These are phyloP conservation scores for Aspergillus leporis DNA, from an alignment of 495 filamentous ascomycete species.

Conservation along the genomic window DNA sequence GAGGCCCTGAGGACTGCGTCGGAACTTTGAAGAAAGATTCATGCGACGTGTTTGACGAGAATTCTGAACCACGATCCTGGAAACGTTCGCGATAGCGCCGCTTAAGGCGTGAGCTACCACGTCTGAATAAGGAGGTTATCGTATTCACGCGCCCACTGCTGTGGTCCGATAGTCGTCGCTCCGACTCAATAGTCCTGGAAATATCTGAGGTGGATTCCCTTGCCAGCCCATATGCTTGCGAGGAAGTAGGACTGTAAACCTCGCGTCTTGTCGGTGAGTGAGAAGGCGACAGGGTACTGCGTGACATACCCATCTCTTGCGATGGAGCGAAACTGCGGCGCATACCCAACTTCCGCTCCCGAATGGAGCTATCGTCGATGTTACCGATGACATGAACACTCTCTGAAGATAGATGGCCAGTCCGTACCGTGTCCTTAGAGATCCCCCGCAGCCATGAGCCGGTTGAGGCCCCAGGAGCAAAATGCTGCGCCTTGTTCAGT, in stretches of 20 bases:
- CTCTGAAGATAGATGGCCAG: slow-evolving; percentile 32
- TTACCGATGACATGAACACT: slow-evolving; percentile 38
- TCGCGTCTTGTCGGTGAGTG: slow-evolving; percentile 55
- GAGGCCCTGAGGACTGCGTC: slow-evolving; percentile 38
- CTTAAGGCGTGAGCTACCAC: slow-evolving; percentile 59
- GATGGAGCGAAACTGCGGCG: slow-evolving; percentile 43
- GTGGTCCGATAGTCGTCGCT: slow-evolving; percentile 50
- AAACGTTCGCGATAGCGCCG: slow-evolving; percentile 59
- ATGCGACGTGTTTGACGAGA: slow-evolving; percentile 84
- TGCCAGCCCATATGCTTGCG: slow-evolving; percentile 53
- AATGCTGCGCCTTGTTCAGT: slow-evolving; percentile 11
- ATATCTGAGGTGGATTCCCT: slow-evolving; percentile 48
- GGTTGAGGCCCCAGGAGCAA: slow-evolving; percentile 16
- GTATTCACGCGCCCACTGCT: slow-evolving; percentile 43
- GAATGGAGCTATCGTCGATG: slow-evolving; percentile 42
- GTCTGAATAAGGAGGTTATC: slow-evolving; percentile 74
- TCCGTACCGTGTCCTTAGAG: slow-evolving; percentile 30
- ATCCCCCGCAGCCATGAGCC: slow-evolving; percentile 37
- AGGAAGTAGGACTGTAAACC: slow-evolving; percentile 52
- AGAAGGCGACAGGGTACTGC: slow-evolving; percentile 57
- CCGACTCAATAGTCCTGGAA: slow-evolving; percentile 37
- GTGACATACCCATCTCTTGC: slow-evolving; percentile 50
- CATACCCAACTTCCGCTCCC: slow-evolving; percentile 30
- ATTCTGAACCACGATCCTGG: slow-evolving; percentile 52
- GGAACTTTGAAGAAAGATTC: slow-evolving; percentile 67